These are phyloP conservation scores for Yamadazyma tumulicola DNA, from an alignment of 805 yeast species.

Conservation along the genomic window DNA sequence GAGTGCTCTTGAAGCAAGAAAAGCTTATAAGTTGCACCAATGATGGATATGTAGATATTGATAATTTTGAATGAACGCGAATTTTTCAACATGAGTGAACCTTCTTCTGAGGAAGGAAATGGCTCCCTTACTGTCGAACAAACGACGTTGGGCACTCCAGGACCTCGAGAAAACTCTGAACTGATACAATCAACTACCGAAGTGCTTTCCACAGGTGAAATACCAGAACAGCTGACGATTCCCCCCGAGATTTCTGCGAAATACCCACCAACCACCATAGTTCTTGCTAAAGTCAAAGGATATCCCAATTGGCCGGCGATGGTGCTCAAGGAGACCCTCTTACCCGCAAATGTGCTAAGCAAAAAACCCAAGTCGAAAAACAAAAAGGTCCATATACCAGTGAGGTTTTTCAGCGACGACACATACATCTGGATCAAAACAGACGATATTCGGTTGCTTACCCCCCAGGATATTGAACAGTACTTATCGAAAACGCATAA, in stretches of 20 bases:
- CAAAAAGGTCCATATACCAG: conserved; percentile 39
- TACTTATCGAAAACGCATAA: conserved; percentile 27
- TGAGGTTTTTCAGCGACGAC: conserved; percentile 69
- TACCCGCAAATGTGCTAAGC: conserved; percentile 54
- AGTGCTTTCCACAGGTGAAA: no score
- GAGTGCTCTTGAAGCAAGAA: conserved; percentile 1
- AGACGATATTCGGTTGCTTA: conserved; percentile 48
- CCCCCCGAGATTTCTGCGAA: conserved; percentile 4
- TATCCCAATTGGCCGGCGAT: conserved; percentile 92
- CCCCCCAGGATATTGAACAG: conserved; percentile 37
- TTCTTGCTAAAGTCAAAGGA: conserved; percentile 80
- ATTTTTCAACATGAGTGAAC: no score
- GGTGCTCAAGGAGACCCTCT: conserved; percentile 56
- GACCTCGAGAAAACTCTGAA: no score
- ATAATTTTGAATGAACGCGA: no score
- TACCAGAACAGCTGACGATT: neutral
- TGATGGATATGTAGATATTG: conserved; percentile 7
- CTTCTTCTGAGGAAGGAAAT: no score
- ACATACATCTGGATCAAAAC: conserved; percentile 65
- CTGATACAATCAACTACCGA: no score
- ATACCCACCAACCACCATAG: conserved; percentile 13
- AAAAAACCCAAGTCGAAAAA: conserved; percentile 47
- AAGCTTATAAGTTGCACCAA: conserved; percentile 2
- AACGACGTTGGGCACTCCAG: no score
- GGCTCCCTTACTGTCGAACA: no score